phyloP scores from a whole-genome alignment of 495 filamentous ascomycete genomes.

The Neohortaea acidophila region DNA sequence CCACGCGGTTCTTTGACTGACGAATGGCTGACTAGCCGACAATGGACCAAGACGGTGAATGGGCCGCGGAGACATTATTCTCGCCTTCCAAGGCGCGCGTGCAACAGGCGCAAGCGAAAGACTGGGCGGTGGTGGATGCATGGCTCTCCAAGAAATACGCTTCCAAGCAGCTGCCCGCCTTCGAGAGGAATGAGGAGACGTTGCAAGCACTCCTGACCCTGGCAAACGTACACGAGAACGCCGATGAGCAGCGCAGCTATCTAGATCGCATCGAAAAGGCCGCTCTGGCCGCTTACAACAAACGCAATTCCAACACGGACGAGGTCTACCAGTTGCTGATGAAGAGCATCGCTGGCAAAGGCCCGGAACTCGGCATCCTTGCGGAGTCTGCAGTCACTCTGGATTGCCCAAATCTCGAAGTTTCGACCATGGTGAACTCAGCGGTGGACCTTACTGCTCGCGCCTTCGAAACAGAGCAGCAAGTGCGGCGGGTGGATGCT shows the following conservation, averaged over 20 bases:
- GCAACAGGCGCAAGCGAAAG: conserved; percentile 51
- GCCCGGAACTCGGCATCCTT: conserved; percentile 20
- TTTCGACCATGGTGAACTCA: conserved; percentile 17
- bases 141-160: conserved; percentile 61
- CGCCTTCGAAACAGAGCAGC: conserved; percentile 8
- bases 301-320: conserved; percentile 9
- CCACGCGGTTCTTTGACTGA: too few species aligned
- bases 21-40: too few species aligned
- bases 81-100: conserved; percentile 54
- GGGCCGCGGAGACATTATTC: conserved; percentile 48
- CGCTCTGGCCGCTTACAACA: conserved; percentile 34
- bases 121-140: conserved; percentile 74
- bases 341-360: conserved; percentile 19
- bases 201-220: conserved; percentile 61
- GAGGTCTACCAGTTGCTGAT: conserved; percentile 15
- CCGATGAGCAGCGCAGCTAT: conserved; percentile 57
- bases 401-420: conserved; percentile 17
- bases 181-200: conserved; percentile 77
- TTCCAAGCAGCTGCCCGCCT: conserved; percentile 44
- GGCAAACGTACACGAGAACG: conserved; percentile 60
- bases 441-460: conserved; percentile 8
- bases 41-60: too few species aligned
- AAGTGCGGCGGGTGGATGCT: conserved; percentile 2
- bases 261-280: conserved; percentile 42
- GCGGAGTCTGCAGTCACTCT: conserved; percentile 24